Evolutionary conservation across 2,329 filamentous ascomycete genomes (phyloP).

Genomic region (Epicoccum nigrum): DNA sequence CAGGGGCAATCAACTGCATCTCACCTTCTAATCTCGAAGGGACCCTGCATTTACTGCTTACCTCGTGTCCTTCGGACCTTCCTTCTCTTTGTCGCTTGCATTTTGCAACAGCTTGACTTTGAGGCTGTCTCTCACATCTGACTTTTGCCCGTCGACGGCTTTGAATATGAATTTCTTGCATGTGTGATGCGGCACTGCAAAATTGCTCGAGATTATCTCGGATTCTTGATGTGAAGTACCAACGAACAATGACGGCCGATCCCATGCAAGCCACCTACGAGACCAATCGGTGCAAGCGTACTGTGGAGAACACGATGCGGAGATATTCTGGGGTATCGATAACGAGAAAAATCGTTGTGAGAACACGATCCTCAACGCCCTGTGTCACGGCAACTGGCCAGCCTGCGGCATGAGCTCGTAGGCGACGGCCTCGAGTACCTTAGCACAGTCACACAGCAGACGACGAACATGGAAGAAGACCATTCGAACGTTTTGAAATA

Average conservation of each 20-base stretch:
- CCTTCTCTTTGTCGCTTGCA: too few relatives aligned
- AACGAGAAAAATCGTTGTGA: constrained; percentile 14
- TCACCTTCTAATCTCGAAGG: too few relatives aligned
- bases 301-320: constrained; percentile 27
- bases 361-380: constrained; percentile 26
- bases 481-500: not conserved
- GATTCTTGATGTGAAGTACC: not conserved
- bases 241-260: too few relatives aligned
- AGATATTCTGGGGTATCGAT: constrained; percentile 35
- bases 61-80: too few relatives aligned
- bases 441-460: not conserved
- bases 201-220: too few relatives aligned
- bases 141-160: too few relatives aligned
- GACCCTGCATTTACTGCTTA: too few relatives aligned
- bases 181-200: too few relatives aligned
- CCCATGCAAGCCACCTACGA: constrained; percentile 6
- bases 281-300: constrained; percentile 39
- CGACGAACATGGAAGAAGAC: not conserved
- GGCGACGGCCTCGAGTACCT: not conserved
- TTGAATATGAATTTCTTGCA: too few relatives aligned
- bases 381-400: constrained; percentile 20
- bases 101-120: too few relatives aligned
- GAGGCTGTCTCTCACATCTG: too few relatives aligned
- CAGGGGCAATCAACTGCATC: too few relatives aligned
- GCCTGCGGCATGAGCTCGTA: constrained; percentile 3